These are phyloP conservation scores for Striga asiatica DNA, from an alignment of 257 asterid species.

Conservation along the genomic window DNA sequence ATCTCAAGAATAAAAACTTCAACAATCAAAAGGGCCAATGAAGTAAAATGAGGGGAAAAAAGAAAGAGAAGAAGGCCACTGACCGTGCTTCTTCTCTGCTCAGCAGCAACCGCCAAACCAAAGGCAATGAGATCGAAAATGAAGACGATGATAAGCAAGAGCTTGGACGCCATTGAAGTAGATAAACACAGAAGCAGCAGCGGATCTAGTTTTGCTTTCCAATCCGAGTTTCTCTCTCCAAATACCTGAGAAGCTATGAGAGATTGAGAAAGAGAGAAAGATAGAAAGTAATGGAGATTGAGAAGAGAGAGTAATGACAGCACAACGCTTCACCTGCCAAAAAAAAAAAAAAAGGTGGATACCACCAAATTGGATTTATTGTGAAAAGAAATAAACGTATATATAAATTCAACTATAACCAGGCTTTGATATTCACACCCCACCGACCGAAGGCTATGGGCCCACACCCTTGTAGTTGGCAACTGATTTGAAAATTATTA, in stretches of 20 bases:
- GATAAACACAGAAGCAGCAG: conserved; percentile 5
- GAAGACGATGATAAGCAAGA: conserved; percentile 38
- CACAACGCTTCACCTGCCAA: conserved; percentile 22
- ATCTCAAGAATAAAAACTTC: not conserved
- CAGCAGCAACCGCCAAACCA: conserved; percentile 85
- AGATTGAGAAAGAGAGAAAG: not conserved
- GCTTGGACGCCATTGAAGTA: conserved; percentile 67
- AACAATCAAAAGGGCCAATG: not conserved
- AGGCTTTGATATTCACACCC: not conserved
- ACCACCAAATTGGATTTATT: conserved; percentile 10
- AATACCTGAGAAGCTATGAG: conserved; percentile 24
- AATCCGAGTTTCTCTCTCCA: conserved; percentile 22
- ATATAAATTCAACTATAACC: not conserved
- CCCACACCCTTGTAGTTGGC: conserved; percentile 1
- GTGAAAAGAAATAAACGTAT: too few species aligned
- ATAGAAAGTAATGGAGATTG: too few species aligned
- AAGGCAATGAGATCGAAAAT: conserved; percentile 69
- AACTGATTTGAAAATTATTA: too few species aligned
- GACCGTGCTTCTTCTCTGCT: conserved; percentile 74
- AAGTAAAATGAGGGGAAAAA: not conserved
- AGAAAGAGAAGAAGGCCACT: conserved; percentile 12
- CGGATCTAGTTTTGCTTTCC: conserved; percentile 23
- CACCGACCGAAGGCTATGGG: conserved; percentile 9
- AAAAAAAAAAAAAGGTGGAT: conserved; percentile 1
- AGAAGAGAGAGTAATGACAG: too few species aligned